phyloP scores from a whole-genome alignment of 2,329 filamentous ascomycete genomes.

The Trichophyton verrucosum region DNA sequence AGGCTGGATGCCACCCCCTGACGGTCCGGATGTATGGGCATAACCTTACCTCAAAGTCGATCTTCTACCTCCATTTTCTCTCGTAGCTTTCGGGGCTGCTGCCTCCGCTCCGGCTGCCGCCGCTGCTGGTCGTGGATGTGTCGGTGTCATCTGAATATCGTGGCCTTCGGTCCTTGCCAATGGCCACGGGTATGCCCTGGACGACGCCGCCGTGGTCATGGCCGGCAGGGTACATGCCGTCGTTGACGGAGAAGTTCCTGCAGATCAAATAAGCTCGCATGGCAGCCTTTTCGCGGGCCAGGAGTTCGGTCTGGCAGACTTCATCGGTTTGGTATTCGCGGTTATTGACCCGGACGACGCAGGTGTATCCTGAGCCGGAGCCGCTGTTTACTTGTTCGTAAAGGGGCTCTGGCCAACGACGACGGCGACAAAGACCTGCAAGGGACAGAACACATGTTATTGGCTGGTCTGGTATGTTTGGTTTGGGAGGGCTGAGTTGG shows the following conservation, averaged over 20 bases:
- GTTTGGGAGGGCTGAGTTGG: neutral
- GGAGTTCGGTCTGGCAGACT: constrained; percentile 64
- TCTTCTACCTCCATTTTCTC: constrained; percentile 6
- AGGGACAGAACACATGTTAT: constrained; percentile 23
- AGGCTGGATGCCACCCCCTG: neutral
- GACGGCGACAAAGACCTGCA: constrained; percentile 81
- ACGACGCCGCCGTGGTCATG: constrained; percentile 43
- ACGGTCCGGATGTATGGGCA: constrained; percentile 9
- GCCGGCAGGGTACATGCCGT: constrained; percentile 59
- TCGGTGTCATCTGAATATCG: constrained; percentile 40
- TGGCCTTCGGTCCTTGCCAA: constrained; percentile 46
- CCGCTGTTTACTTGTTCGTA: constrained; percentile 71
- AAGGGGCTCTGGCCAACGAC: constrained; percentile 81
- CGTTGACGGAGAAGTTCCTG: constrained; percentile 92
- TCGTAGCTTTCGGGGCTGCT: constrained; percentile 39
- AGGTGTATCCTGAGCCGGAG: constrained; percentile 59
- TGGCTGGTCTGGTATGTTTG: constrained; percentile 19
- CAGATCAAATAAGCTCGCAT: constrained; percentile 97
- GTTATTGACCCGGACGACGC: constrained; percentile 88
- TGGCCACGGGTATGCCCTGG: constrained; percentile 52
- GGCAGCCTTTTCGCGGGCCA: constrained; percentile 85
- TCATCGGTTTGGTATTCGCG: constrained; percentile 90
- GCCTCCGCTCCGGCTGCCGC: constrained; percentile 41
- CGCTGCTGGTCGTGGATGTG: constrained; percentile 29
- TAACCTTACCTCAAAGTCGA: constrained; percentile 12